Percentiles rank a stretch among this genome's conserved stretches.
phyloP scores from a whole-genome alignment of 1,284 basidiomycete genomes.

The Earliella scabrosa region DNA sequence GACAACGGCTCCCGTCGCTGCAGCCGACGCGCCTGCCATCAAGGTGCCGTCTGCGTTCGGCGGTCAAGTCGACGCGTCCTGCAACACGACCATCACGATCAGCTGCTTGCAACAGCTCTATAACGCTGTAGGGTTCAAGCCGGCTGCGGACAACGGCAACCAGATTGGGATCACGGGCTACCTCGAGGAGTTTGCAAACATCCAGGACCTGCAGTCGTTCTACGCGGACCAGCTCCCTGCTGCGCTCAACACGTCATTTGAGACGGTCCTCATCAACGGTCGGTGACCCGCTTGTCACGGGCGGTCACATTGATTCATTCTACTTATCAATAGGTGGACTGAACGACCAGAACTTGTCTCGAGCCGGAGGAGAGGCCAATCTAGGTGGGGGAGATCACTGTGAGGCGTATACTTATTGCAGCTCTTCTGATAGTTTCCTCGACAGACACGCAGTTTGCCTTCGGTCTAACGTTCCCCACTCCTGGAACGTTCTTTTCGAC shows the following conservation, averaged over 20 bases:
- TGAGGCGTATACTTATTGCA: background rate
- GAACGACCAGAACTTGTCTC: slow-evolving; percentile 60
- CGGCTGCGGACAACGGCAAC: slow-evolving; percentile 47
- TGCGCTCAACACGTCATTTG: slow-evolving; percentile 46
- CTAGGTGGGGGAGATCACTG: slow-evolving; percentile 38
- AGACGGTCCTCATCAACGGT: slow-evolving; percentile 43
- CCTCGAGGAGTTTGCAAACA: slow-evolving; percentile 58
- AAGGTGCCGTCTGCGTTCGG: slow-evolving; percentile 36
- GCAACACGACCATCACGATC: slow-evolving; percentile 55
- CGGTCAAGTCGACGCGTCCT: slow-evolving; percentile 54
- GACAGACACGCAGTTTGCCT: slow-evolving; percentile 65
- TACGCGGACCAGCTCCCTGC: slow-evolving; percentile 36
- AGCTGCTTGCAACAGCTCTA: slow-evolving; percentile 61
- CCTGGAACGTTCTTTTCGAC: slow-evolving; percentile 64
- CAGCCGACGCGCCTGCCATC: slow-evolving; percentile 33
- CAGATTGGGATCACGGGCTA: slow-evolving; percentile 65
- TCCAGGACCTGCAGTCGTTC: slow-evolving; percentile 49
- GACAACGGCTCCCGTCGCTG: slow-evolving; percentile 22
- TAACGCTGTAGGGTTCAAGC: slow-evolving; percentile 53
- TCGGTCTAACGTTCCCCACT: slow-evolving; percentile 57
- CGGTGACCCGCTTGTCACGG: background rate
- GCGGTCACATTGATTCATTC: background rate
- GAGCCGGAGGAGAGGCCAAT: slow-evolving; percentile 73
- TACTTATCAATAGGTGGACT: slow-evolving; percentile 43
- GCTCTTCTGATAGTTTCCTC: background rate